phyloP scores from a whole-genome alignment of 2,329 filamentous ascomycete species.

The Orbilia brochopaga region DNA sequence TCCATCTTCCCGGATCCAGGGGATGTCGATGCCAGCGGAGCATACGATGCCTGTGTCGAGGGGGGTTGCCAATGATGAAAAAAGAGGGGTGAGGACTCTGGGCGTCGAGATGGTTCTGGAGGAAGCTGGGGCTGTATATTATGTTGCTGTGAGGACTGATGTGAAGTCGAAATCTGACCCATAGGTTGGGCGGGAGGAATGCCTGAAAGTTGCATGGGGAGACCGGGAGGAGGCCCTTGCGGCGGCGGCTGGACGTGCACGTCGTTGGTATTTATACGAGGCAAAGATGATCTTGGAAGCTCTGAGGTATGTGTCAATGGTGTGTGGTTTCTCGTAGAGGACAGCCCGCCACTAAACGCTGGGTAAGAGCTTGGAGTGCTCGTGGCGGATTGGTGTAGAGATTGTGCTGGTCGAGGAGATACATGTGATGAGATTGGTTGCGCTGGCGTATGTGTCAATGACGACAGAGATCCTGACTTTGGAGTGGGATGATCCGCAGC shows the following conservation, averaged over 20 bases:
- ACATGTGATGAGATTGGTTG: slow-evolving; percentile 55
- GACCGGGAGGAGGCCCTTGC: slow-evolving; percentile 50
- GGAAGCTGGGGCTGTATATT: slow-evolving; percentile 24
- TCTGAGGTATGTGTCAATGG: slow-evolving; percentile 52
- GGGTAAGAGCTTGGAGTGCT: slow-evolving; percentile 54
- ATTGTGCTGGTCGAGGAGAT: slow-evolving; percentile 35
- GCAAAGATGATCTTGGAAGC: slow-evolving; percentile 61
- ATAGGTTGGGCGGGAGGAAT: slow-evolving; percentile 50
- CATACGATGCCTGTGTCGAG: slow-evolving; percentile 43
- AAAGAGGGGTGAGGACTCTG: slow-evolving; percentile 52
- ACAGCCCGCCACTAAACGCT: slow-evolving; percentile 55
- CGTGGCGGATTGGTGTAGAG: slow-evolving; percentile 52
- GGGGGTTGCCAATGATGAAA: slow-evolving; percentile 55
- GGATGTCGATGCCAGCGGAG: slow-evolving; percentile 51
- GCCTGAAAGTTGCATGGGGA: slow-evolving; percentile 44
- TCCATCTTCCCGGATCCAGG: slow-evolving; percentile 53
- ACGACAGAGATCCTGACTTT: slow-evolving; percentile 56
- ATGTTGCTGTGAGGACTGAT: slow-evolving; percentile 46
- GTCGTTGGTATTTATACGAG: slow-evolving; percentile 63
- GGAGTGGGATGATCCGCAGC: slow-evolving; percentile 52
- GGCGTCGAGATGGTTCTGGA: slow-evolving; percentile 35
- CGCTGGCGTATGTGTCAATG: slow-evolving; percentile 58
- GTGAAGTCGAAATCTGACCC: slow-evolving; percentile 31
- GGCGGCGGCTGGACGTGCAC: slow-evolving; percentile 62
- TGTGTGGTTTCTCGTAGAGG: slow-evolving; percentile 57